Percentiles rank a stretch among this genome's conserved stretches.
Conservation (phyloP, 345 rosid genomes). For the Camelina neglecta region DNA sequence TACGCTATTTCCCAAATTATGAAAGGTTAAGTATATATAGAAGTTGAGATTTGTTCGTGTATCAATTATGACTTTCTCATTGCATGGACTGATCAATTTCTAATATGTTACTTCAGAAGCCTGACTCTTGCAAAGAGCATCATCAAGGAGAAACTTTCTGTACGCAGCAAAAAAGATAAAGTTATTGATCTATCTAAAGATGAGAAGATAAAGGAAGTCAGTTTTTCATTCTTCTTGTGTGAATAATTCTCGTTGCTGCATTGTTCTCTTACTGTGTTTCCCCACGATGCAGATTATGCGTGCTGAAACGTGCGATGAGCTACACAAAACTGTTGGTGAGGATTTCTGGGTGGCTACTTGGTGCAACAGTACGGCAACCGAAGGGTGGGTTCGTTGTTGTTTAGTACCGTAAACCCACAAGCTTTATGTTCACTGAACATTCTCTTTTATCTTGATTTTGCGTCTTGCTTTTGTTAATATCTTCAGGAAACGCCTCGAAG, state of each 20-base stretch:
- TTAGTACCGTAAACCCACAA: constrained; percentile 17
- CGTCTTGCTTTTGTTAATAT: constrained; percentile 37
- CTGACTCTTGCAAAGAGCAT: constrained; percentile 69
- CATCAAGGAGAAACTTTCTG: constrained; percentile 71
- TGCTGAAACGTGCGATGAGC: constrained; percentile 80
- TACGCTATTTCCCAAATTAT: constrained; percentile 77
- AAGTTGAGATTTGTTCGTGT: constrained; percentile 6
- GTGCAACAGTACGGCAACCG: constrained; percentile 80
- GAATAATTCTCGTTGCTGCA: constrained; percentile 23
- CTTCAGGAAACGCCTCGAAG: constrained; percentile 91
- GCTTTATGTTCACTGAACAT: constrained; percentile 25
- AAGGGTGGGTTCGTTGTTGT: constrained; percentile 61
- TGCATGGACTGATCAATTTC: constrained; percentile 14
- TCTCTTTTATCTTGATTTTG: constrained; percentile 26
- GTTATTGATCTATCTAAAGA: constrained; percentile 66
- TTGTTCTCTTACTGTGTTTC: constrained; percentile 19
- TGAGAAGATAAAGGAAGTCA: constrained; percentile 71
- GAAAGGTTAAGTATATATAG: constrained; percentile 60
- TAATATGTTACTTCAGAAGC: constrained; percentile 60
- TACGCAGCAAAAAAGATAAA: constrained; percentile 68
- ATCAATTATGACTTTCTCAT: neutral
- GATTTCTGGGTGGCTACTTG: constrained; percentile 97
- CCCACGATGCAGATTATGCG: constrained; percentile 59
- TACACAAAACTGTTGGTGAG: constrained; percentile 82
- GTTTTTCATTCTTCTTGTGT: constrained; percentile 37